These are phyloP conservation scores for Fragilaria radians DNA, from an alignment of 108 stramenopile genomes.

Conservation along the genomic window DNA sequence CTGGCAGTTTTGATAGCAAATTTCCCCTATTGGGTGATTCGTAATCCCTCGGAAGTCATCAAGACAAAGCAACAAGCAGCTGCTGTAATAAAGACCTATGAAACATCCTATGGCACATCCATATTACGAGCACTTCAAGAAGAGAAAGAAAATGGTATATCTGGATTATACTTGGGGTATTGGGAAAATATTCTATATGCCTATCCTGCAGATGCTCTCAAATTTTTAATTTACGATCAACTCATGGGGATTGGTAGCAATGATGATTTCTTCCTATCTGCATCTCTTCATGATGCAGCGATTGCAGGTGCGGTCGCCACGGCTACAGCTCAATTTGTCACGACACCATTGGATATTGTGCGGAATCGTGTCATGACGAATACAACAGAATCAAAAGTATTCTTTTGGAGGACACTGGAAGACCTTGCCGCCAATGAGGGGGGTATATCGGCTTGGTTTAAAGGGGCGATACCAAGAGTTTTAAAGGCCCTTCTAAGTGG, in stretches of 20 bases:
- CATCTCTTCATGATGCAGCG: slow-evolving; percentile 51
- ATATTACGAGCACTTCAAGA: slow-evolving; percentile 35
- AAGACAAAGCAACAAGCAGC: slow-evolving; percentile 73
- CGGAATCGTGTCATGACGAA: slow-evolving; percentile 73
- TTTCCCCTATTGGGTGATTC: slow-evolving; percentile 71
- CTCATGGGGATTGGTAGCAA: no score
- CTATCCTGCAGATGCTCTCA: slow-evolving; percentile 74
- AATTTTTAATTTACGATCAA: slow-evolving; percentile 66
- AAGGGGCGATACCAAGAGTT: slow-evolving; percentile 58
- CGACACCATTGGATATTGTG: slow-evolving; percentile 76
- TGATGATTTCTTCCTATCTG: not conserved
- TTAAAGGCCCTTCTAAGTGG: slow-evolving; percentile 77
- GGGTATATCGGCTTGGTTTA: slow-evolving; percentile 60
- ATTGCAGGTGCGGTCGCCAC: slow-evolving; percentile 64
- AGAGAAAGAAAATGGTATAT: slow-evolving; percentile 14
- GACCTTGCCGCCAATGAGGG: slow-evolving; percentile 41
- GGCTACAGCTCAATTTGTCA: slow-evolving; percentile 54
- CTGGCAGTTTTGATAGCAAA: slow-evolving; percentile 57
- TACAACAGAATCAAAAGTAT: slow-evolving; percentile 23
- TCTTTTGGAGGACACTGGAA: no score
- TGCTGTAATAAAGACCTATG: slow-evolving; percentile 44
- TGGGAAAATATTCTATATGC: slow-evolving; percentile 77
- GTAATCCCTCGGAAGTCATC: slow-evolving; percentile 80
- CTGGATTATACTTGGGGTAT: slow-evolving; percentile 62
- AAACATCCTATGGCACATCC: slow-evolving; percentile 13